A percentile compares a stretch with the other conserved stretches of the same genome.
Conservation (phyloP, 495 filamentous ascomycete genomes). For the Niebla homalea region DNA sequence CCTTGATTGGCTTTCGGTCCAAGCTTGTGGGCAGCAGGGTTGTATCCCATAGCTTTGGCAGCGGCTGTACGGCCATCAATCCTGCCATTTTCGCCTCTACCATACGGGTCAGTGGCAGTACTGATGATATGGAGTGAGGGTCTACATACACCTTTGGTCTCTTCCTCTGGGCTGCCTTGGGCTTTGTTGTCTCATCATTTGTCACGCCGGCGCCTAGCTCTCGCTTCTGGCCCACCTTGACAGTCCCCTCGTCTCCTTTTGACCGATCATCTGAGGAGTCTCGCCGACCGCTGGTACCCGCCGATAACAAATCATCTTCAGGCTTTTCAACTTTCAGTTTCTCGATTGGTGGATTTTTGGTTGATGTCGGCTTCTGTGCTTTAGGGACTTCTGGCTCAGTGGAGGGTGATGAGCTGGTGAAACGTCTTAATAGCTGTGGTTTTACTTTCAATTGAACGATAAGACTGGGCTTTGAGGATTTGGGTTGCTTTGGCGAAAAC, state of each 20-base stretch:
- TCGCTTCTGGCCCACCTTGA: slow-evolving; percentile 45
- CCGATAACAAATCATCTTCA: no score
- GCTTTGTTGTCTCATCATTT: slow-evolving; percentile 48
- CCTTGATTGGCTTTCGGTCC: slow-evolving; percentile 96
- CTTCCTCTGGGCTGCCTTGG: slow-evolving; percentile 93
- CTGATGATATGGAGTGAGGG: neutral
- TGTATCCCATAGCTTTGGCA: slow-evolving; percentile 11
- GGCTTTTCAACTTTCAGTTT: no score
- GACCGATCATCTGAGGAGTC: slow-evolving; percentile 36
- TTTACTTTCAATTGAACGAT: slow-evolving; percentile 43
- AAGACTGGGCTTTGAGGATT: slow-evolving; percentile 31
- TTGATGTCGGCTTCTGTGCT: slow-evolving; percentile 23
- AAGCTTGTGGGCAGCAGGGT: slow-evolving; percentile 52
- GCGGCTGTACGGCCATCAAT: slow-evolving; percentile 31
- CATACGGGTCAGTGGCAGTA: slow-evolving; percentile 19
- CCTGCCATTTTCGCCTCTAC: slow-evolving; percentile 47
- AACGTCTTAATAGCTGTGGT: slow-evolving; percentile 31
- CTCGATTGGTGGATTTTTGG: slow-evolving; percentile 22
- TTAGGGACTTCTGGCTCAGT: slow-evolving; percentile 18
- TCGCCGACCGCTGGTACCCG: no score
- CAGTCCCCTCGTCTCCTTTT: slow-evolving; percentile 49
- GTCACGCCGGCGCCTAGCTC: slow-evolving; percentile 44
- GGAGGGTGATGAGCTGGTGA: slow-evolving; percentile 22
- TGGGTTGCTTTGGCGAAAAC: slow-evolving; percentile 25
- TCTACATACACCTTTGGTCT: slow-evolving; percentile 75